These are phyloP conservation scores for Starmera pachycereana DNA, from an alignment of 805 yeast species.

Conservation along the genomic window DNA sequence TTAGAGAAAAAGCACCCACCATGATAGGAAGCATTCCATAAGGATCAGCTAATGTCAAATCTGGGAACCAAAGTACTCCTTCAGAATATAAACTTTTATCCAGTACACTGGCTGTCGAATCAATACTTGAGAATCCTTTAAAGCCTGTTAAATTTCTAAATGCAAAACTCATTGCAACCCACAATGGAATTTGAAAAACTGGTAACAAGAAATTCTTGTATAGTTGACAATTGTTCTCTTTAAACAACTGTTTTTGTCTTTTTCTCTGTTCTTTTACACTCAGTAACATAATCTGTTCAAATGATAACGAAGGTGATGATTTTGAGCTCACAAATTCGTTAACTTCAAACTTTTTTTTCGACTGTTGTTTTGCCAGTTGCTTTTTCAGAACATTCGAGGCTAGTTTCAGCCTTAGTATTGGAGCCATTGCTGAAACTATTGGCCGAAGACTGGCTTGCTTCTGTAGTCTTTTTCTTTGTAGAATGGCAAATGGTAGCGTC, in stretches of 20 bases:
- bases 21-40: slow-evolving; percentile 55
- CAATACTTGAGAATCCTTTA: slow-evolving; percentile 5
- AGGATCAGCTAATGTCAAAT: slow-evolving; percentile 53
- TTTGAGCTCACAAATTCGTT: slow-evolving; percentile 8
- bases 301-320: slow-evolving; percentile 37
- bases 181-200: slow-evolving; percentile 73
- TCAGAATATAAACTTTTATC: slow-evolving; percentile 41
- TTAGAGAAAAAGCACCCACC: slow-evolving; percentile 59
- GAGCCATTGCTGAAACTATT: slow-evolving; percentile 61
- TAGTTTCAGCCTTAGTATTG: slow-evolving; percentile 49
- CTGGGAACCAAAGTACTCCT: slow-evolving; percentile 52
- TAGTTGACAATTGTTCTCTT: slow-evolving; percentile 54
- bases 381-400: slow-evolving; percentile 24
- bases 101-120: slow-evolving; percentile 29
- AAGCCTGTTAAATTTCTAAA: slow-evolving; percentile 66
- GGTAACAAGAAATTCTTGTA: slow-evolving; percentile 79
- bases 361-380: not conserved
- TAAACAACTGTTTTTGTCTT: slow-evolving; percentile 64
- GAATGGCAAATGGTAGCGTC: slow-evolving; percentile 71
- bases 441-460: slow-evolving; percentile 69
- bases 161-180: slow-evolving; percentile 71
- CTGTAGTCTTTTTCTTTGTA: slow-evolving; percentile 58
- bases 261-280: slow-evolving; percentile 71
- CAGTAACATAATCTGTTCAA: slow-evolving; percentile 68
- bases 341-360: not conserved